Evolutionary conservation across 2,329 filamentous ascomycete genomes (phyloP).

Genomic region (Akanthomyces lecanii): DNA sequence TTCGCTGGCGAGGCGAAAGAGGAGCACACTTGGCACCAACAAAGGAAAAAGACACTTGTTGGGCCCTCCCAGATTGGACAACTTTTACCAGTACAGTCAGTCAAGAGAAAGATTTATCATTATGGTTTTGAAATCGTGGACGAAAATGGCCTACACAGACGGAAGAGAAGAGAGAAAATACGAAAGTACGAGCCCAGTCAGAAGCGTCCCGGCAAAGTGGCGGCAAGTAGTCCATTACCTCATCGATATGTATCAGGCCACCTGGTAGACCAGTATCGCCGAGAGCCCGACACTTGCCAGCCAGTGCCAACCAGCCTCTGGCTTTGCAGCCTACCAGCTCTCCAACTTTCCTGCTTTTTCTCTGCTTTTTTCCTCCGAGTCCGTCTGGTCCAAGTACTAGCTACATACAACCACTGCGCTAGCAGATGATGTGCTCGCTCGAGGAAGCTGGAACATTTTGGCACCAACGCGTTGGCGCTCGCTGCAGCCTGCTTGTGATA

Average conservation of each 20-base stretch:
- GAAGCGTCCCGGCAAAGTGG: conserved; percentile 1
- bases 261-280: background rate
- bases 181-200: conserved; percentile 6
- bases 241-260: conserved; percentile 5
- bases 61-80: background rate
- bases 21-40: background rate
- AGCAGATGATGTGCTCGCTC: conserved; percentile 10
- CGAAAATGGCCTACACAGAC: background rate
- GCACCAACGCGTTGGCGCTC: background rate
- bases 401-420: background rate
- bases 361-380: background rate
- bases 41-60: background rate
- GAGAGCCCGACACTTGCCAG: background rate
- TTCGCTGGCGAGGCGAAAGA: background rate
- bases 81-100: background rate
- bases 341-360: background rate
- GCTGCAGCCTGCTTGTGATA: conserved; percentile 12
- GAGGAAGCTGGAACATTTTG: conserved; percentile 1
- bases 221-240: conserved; percentile 11
- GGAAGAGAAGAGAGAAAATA: background rate
- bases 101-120: no score
- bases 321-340: background rate
- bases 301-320: background rate
- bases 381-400: background rate
- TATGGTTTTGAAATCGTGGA: no score